These are phyloP conservation scores for Suillus clintonianus DNA, from an alignment of 768 basidiomycete genomes.

Conservation along the genomic window DNA sequence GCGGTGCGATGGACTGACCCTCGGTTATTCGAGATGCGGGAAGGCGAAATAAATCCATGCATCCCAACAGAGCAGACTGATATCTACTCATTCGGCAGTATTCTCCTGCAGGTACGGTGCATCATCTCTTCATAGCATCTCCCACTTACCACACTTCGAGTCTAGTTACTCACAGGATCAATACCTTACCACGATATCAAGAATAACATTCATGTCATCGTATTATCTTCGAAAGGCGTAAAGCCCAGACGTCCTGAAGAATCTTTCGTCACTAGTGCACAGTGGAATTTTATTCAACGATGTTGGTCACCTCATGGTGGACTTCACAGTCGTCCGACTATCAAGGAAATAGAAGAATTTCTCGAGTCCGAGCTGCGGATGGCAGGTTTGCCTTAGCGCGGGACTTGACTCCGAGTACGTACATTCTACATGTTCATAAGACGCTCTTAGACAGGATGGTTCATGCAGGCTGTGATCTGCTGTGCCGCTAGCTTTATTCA, in stretches of 20 bases:
- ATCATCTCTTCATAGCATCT: background rate
- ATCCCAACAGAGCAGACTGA: background rate
- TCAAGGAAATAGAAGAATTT: constrained; percentile 6
- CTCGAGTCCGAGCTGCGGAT: background rate
- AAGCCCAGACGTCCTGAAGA: background rate
- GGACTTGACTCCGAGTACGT: background rate
- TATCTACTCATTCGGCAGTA: constrained; percentile 7
- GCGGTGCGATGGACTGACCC: constrained; percentile 8
- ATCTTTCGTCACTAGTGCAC: background rate
- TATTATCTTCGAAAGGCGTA: background rate
- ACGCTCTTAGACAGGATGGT: background rate
- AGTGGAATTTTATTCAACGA: constrained; percentile 7
- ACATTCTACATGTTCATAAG: background rate
- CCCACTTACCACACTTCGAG: background rate
- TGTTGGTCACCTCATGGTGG: constrained; percentile 6
- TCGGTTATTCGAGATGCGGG: background rate
- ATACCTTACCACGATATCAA: constrained; percentile 7
- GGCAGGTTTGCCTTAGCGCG: background rate
- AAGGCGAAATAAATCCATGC: background rate
- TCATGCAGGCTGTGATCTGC: background rate
- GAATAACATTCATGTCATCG: background rate
- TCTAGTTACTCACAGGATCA: constrained; percentile 5
- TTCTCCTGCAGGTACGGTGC: constrained; percentile 8
- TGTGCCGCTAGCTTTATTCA: background rate
- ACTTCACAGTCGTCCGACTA: background rate